Evolutionary conservation across 2,329 filamentous ascomycete genomes (phyloP).

Genomic region (Escovopsis weberi): DNA sequence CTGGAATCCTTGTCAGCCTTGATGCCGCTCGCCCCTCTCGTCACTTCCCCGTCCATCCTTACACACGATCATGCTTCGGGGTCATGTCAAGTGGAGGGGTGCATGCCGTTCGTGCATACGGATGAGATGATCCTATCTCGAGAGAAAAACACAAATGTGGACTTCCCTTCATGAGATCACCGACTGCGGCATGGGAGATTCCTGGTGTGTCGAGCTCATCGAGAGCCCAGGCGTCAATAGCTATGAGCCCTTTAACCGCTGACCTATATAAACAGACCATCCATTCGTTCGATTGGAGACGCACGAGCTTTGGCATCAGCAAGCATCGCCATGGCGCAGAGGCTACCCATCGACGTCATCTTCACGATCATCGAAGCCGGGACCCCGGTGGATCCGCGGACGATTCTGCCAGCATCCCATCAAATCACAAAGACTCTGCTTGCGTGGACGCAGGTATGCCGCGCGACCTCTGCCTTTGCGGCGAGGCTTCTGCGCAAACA

Average conservation of each 20-base stretch:
- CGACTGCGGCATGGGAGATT: too few species aligned
- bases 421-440: slow-evolving; percentile 1
- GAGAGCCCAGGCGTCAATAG: background rate
- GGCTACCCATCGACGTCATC: slow-evolving; percentile 1
- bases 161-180: too few species aligned
- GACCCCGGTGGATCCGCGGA: background rate
- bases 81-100: too few species aligned
- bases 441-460: slow-evolving; percentile 1
- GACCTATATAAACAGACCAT: background rate
- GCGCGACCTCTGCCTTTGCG: background rate
- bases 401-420: slow-evolving; percentile 1
- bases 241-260: background rate
- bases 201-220: background rate
- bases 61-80: too few species aligned
- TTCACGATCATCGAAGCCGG: background rate
- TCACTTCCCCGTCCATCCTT: too few species aligned
- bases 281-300: background rate
- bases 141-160: too few species aligned
- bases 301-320: too few species aligned
- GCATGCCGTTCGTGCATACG: too few species aligned
- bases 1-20: too few species aligned
- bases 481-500: slow-evolving; percentile 1
- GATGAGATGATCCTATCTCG: too few species aligned
- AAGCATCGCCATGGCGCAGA: background rate
- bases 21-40: too few species aligned